Base-by-base conservation (phyloP, 495 filamentous ascomycete species). In the Hypoxylon perforatum region DNA sequence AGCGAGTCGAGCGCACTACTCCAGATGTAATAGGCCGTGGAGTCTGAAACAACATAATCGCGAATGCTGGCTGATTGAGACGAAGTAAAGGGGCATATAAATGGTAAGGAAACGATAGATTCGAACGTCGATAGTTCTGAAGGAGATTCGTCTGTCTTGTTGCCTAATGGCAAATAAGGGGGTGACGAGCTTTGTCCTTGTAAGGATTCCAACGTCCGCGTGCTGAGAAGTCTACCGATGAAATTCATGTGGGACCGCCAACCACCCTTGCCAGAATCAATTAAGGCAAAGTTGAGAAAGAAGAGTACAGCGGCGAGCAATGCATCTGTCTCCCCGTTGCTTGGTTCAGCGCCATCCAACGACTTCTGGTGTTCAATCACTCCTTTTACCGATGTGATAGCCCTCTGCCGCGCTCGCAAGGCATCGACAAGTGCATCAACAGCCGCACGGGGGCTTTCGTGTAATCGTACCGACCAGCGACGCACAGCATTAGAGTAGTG, bases 201-300 rank as follows among this genome's bases (percentile, higher is more conserved):
- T 28, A 23, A 25, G 11, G 28, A 8, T 10, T 12, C 38, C 35
- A 15, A 30, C 67, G 39, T 64, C 6, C 2, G 62, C 52, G 54
- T 53, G 18, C 65, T 53, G 51, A 85, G 78, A 3, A 86, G 69
- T 9, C 69, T 75, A 33, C 79, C 78, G 2, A 81, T 83, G 2
- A 80, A 82, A 58, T 82, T 75, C 41, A 87, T 76, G 64, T 88
- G 86, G 54, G 75, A 72, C 25, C 83, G 81, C 86, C 86, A 88
- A 7, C 76, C 78, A 19, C 82, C 81, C 51, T 77, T 82, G 0
- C 84, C 84, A 3, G 82, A 82, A 69, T 88, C 85, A 18, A 88
- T 77, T 5, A 88, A 76, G 63, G 86, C 80, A 19, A 88, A 76
- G 41, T 87, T 86, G 57, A 88, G 78, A 36, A 88, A 78, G 58